Percentiles rank a stretch among this genome's conserved stretches.
Evolutionary conservation across 2,329 filamentous ascomycete species (phyloP).

Genomic region (Claviceps sp.): DNA sequence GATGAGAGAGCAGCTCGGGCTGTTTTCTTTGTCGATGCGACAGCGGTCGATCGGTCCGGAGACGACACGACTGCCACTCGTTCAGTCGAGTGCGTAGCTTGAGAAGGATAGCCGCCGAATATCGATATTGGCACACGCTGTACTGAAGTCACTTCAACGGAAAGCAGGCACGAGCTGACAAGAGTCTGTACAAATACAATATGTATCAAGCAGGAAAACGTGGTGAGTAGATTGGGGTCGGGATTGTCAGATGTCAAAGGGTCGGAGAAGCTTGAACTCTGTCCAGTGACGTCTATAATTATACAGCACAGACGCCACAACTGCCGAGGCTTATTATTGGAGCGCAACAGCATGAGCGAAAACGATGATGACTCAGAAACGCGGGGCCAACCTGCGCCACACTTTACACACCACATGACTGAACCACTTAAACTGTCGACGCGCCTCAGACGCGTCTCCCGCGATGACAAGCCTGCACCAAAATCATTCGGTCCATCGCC

Average conservation of each 20-base stretch:
- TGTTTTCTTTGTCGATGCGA: neutral
- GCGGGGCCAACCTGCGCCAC: neutral
- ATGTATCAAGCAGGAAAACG: neutral
- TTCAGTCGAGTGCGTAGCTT: too few species aligned
- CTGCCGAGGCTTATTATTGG: conserved; percentile 1
- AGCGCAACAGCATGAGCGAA: neutral
- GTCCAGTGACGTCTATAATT: neutral
- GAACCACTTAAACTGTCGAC: conserved; percentile 5
- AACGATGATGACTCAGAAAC: neutral
- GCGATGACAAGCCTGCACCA: neutral
- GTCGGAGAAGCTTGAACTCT: neutral
- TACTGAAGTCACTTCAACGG: too few species aligned
- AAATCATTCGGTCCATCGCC: neutral
- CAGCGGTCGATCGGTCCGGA: neutral
- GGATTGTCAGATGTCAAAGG: neutral
- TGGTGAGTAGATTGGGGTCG: neutral
- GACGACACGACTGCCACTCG: neutral
- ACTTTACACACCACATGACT: neutral
- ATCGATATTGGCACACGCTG: too few species aligned
- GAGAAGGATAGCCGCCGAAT: too few species aligned
- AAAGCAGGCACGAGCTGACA: neutral
- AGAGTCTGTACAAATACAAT: neutral
- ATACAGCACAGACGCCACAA: neutral
- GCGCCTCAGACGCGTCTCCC: conserved; percentile 9
- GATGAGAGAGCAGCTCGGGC: neutral